phyloP scores from a whole-genome alignment of 352 stramenopile genomes.

The Blastocystis sp. region DNA sequence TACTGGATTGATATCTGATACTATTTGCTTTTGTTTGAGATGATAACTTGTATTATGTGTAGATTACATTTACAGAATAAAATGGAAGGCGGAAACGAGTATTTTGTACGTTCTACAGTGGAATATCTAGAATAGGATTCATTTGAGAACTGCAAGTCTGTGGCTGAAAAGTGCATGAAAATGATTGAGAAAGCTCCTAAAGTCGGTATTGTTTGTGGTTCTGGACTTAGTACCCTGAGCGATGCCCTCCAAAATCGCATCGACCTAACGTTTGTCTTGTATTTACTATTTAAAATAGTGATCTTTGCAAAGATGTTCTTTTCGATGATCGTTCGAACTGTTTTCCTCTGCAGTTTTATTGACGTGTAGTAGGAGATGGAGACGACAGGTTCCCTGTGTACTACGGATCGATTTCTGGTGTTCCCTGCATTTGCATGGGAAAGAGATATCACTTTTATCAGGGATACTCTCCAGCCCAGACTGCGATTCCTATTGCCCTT shows the following conservation, averaged over 20 bases:
- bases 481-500: constrained; percentile 84
- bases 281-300: neutral
- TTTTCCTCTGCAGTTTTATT: neutral
- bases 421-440: constrained; percentile 76
- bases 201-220: constrained; percentile 85
- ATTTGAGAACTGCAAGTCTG: constrained; percentile 45
- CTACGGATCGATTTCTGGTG: constrained; percentile 68
- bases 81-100: constrained; percentile 20
- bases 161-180: constrained; percentile 61
- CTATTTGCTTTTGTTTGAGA: too few species aligned
- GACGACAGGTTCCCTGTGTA: constrained; percentile 34
- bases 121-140: neutral
- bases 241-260: constrained; percentile 79
- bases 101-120: neutral
- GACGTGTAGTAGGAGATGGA: constrained; percentile 36
- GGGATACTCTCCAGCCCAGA: constrained; percentile 86
- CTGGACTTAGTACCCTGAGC: constrained; percentile 81
- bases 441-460: constrained; percentile 93
- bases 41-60: neutral
- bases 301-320: constrained; percentile 79
- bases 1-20: too few species aligned
- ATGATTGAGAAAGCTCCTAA: constrained; percentile 63
- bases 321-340: constrained; percentile 78
- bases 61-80: neutral
- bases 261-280: constrained; percentile 67